Evolutionary conservation across 768 basidiomycete genomes (phyloP).

Genomic region (Kwoniella mangroviensis): DNA sequence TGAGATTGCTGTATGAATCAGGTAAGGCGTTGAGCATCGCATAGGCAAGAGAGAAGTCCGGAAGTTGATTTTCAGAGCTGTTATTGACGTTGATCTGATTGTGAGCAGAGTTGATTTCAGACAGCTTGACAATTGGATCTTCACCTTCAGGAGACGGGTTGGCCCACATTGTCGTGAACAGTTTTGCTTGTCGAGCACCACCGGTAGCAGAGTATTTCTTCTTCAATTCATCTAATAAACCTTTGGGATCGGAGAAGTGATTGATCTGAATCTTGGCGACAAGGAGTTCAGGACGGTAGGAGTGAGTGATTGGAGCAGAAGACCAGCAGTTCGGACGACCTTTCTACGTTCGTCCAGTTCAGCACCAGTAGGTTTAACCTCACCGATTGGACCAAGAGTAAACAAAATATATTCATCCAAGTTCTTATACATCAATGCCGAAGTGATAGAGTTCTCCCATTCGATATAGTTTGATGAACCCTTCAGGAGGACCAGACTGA

Average conservation of each 20-base stretch:
- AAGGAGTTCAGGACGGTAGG: no score
- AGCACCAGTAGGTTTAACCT: no score
- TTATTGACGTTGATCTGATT: conserved; percentile 21
- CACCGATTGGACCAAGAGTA: no score
- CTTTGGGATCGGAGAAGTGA: background rate
- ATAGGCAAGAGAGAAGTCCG: conserved; percentile 13
- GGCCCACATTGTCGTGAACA: conserved; percentile 21
- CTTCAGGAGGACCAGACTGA: no score
- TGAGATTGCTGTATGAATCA: conserved; percentile 16
- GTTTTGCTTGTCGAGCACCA: conserved; percentile 21
- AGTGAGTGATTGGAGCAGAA: no score
- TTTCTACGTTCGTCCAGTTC: no score
- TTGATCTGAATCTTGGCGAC: no score
- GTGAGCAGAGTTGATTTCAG: conserved; percentile 24
- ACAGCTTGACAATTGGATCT: conserved; percentile 13
- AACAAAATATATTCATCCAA: no score
- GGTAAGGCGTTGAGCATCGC: conserved; percentile 29
- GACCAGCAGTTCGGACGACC: no score
- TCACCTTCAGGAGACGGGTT: conserved; percentile 23
- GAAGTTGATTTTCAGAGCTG: background rate
- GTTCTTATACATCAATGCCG: no score
- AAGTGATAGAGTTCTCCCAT: no score
- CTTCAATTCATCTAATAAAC: conserved; percentile 11
- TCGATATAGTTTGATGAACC: no score
- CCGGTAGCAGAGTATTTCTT: conserved; percentile 14